Conservation (phyloP, 108 stramenopile species). For the Conticribra guillardii region DNA sequence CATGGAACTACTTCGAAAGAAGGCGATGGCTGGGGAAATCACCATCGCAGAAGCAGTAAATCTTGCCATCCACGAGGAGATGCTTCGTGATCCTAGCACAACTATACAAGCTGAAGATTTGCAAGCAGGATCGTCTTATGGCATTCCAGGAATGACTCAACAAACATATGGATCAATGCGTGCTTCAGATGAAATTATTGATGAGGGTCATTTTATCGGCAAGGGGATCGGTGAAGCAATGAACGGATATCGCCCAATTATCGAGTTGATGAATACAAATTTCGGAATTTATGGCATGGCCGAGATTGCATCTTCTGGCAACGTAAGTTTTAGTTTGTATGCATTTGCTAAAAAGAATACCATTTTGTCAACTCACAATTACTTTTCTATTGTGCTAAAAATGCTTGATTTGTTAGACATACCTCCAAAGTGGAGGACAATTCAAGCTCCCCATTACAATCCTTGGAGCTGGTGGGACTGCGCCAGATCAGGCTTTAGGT, state of each 20-base stretch:
- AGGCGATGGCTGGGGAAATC: conserved; percentile 48
- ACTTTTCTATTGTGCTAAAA: not conserved
- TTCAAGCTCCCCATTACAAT: conserved; percentile 76
- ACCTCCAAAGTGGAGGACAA: conserved; percentile 70
- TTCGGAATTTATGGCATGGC: conserved; percentile 84
- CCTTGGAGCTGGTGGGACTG: conserved; percentile 73
- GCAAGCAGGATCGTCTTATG: conserved; percentile 72
- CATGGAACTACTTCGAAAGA: conserved; percentile 25
- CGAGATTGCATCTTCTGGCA: conserved; percentile 67
- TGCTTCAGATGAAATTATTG: conserved; percentile 75
- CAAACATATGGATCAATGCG: conserved; percentile 63
- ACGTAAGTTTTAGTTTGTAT: too few species aligned
- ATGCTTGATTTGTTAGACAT: too few species aligned
- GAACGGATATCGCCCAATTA: conserved; percentile 78
- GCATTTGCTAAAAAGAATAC: too few species aligned
- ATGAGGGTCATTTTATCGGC: conserved; percentile 81
- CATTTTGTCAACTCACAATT: too few species aligned
- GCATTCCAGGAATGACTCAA: conserved; percentile 67
- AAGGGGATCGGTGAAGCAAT: conserved; percentile 75
- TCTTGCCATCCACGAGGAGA: conserved; percentile 76
- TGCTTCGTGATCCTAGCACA: conserved; percentile 66
- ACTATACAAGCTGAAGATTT: conserved; percentile 72
- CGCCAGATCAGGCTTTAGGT: conserved; percentile 74
- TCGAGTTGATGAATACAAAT: conserved; percentile 80
- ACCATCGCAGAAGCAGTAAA: conserved; percentile 72